Conservation (phyloP, 2,329 filamentous ascomycete species). For the Raffaelea ambrosiae region DNA sequence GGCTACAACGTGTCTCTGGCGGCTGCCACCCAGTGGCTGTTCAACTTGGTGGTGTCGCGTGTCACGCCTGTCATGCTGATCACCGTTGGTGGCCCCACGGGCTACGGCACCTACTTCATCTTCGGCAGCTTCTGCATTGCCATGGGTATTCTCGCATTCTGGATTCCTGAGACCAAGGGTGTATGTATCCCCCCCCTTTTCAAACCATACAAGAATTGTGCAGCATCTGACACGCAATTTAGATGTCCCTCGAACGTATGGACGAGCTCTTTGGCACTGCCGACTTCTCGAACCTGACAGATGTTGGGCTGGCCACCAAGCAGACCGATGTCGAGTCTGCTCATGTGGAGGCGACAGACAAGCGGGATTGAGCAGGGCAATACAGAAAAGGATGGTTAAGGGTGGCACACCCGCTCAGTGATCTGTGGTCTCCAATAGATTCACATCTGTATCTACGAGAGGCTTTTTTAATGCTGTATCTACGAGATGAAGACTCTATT, state of each 20-base stretch:
- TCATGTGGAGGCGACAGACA: conserved; percentile 6
- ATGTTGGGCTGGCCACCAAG: conserved; percentile 10
- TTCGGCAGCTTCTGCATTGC: conserved; percentile 48
- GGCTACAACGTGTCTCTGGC: conserved; percentile 53
- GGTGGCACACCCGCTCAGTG: too few species aligned
- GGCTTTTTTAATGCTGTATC: too few species aligned
- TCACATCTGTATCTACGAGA: too few species aligned
- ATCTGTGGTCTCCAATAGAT: too few species aligned
- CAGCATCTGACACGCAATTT: neutral
- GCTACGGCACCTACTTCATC: conserved; percentile 44
- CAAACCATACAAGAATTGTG: neutral
- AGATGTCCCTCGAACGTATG: conserved; percentile 17
- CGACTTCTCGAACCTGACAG: conserved; percentile 14
- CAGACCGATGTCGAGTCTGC: conserved; percentile 6
- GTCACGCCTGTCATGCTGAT: conserved; percentile 54
- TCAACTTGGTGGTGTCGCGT: conserved; percentile 55
- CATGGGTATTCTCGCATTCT: conserved; percentile 36
- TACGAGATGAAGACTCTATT: too few species aligned
- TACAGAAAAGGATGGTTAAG: too few species aligned
- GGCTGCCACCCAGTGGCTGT: conserved; percentile 55
- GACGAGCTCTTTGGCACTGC: conserved; percentile 17
- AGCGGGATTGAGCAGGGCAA: too few species aligned
- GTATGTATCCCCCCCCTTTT: neutral
- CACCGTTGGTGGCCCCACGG: conserved; percentile 15
- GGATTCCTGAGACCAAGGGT: conserved; percentile 16